Evolutionary conservation across 2,329 filamentous ascomycete species (phyloP).

Genomic region (Tolypocladium nubicola): DNA sequence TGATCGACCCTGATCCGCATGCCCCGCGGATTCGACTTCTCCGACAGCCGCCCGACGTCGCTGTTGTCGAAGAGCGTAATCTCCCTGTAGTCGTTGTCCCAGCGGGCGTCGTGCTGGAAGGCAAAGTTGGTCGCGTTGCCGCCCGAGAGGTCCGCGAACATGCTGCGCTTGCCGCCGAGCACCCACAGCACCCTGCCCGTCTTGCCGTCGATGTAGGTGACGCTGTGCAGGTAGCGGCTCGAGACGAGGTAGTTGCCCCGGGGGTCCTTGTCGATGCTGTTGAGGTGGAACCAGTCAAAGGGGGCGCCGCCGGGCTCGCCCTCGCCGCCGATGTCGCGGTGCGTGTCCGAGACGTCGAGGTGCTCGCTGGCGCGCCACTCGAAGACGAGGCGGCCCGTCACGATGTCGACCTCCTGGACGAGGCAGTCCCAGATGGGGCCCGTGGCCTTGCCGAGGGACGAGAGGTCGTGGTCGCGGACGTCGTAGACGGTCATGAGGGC

Average conservation of each 20-base stretch:
- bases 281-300: slow-evolving; percentile 19
- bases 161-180: slow-evolving; percentile 34
- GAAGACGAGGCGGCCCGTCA: slow-evolving; percentile 24
- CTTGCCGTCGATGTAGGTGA: slow-evolving; percentile 22
- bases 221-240: slow-evolving; percentile 9
- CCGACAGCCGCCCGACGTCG: slow-evolving; percentile 26
- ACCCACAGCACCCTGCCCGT: slow-evolving; percentile 38
- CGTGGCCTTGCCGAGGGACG: slow-evolving; percentile 4
- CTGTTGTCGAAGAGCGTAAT: slow-evolving; percentile 44
- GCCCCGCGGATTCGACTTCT: slow-evolving; percentile 18
- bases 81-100: slow-evolving; percentile 24
- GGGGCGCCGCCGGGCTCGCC: slow-evolving; percentile 10
- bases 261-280: slow-evolving; percentile 26
- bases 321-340: slow-evolving; percentile 10
- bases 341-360: slow-evolving; percentile 7
- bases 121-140: slow-evolving; percentile 26
- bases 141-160: slow-evolving; percentile 19
- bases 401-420: slow-evolving; percentile 25
- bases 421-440: slow-evolving; percentile 14
- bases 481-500: slow-evolving; percentile 26
- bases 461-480: slow-evolving; percentile 24
- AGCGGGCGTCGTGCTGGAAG: slow-evolving; percentile 41
- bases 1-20: slow-evolving; percentile 3
- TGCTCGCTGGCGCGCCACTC: slow-evolving; percentile 23
- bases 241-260: slow-evolving; percentile 18